phyloP scores from a whole-genome alignment of 2,329 filamentous ascomycete species.

The Mariannaea elegans region DNA sequence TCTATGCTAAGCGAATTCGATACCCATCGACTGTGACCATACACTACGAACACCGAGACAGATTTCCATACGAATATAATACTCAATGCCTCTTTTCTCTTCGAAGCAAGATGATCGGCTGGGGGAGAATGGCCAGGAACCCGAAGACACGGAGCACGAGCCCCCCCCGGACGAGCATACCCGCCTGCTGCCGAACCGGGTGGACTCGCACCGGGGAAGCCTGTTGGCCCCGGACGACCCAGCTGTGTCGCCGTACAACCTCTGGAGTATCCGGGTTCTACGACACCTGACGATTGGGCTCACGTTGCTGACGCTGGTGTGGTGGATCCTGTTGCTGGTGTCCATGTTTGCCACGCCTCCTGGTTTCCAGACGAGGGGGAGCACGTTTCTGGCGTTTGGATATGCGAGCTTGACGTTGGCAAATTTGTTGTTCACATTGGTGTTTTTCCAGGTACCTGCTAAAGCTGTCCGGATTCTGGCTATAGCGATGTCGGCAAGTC shows the following conservation, averaged over 20 bases:
- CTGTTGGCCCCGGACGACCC: constrained; percentile 54
- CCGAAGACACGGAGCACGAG: neutral
- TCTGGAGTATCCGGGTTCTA: constrained; percentile 87
- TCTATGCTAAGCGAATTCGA: neutral
- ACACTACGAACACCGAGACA: too few relatives aligned
- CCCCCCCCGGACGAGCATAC: constrained; percentile 60
- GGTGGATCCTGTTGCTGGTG: constrained; percentile 92
- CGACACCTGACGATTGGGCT: constrained; percentile 82
- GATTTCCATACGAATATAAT: too few relatives aligned
- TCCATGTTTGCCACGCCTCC: constrained; percentile 92
- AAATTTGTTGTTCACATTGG: constrained; percentile 77
- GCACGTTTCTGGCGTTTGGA: constrained; percentile 90
- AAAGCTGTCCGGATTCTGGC: constrained; percentile 79
- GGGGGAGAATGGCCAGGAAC: neutral
- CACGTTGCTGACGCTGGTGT: constrained; percentile 79
- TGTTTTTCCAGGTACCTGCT: constrained; percentile 91
- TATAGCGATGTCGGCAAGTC: constrained; percentile 64
- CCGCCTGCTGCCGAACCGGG: constrained; percentile 74
- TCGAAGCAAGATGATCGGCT: neutral
- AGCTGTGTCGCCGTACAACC: constrained; percentile 87
- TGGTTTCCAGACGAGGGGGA: constrained; percentile 84
- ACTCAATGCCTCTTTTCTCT: neutral
- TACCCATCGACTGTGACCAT: too few relatives aligned
- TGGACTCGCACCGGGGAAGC: constrained; percentile 55
- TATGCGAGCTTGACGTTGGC: constrained; percentile 82